Evolutionary conservation across 2,329 filamentous ascomycete genomes (phyloP).

Genomic region (Chlorencoelia australis): DNA sequence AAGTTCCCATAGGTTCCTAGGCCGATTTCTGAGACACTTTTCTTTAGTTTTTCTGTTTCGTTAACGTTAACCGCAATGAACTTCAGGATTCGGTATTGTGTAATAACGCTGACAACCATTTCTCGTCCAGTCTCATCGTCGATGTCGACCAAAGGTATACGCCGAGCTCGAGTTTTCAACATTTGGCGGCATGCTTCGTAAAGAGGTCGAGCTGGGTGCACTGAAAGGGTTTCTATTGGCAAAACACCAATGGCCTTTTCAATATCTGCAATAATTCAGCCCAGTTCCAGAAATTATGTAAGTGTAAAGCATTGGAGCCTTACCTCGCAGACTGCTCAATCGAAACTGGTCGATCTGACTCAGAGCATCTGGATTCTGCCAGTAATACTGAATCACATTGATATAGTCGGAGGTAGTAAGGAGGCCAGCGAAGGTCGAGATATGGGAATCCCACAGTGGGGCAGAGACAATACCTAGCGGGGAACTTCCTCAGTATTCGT

Average conservation of each 20-base stretch:
- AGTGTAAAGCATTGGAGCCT: slow-evolving; percentile 14
- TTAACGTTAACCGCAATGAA: slow-evolving; percentile 93
- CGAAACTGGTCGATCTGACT: slow-evolving; percentile 89
- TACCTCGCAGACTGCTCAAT: slow-evolving; percentile 83
- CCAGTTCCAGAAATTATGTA: slow-evolving; percentile 4
- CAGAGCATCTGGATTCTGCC: slow-evolving; percentile 86
- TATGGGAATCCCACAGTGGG: slow-evolving; percentile 90
- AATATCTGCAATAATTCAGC: slow-evolving; percentile 53
- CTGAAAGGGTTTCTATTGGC: slow-evolving; percentile 91
- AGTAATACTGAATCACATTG: slow-evolving; percentile 98
- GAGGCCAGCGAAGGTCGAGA: slow-evolving; percentile 85
- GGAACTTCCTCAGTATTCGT: slow-evolving; percentile 2
- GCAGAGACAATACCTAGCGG: slow-evolving; percentile 84
- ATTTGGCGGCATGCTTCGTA: slow-evolving; percentile 94
- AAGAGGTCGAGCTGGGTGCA: slow-evolving; percentile 78
- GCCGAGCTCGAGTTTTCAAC: slow-evolving; percentile 83
- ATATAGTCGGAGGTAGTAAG: slow-evolving; percentile 96
- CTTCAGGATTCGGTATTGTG: slow-evolving; percentile 96
- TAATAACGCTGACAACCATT: slow-evolving; percentile 93
- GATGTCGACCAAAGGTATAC: slow-evolving; percentile 86
- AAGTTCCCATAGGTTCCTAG: slow-evolving; percentile 78
- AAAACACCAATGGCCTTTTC: slow-evolving; percentile 87
- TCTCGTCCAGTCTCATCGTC: slow-evolving; percentile 89
- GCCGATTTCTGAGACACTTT: slow-evolving; percentile 72
- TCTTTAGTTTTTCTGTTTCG: slow-evolving; percentile 76